Evolutionary conservation across 176 grass and related monocot species (phyloP).

Genomic region (Avena sativa): DNA sequence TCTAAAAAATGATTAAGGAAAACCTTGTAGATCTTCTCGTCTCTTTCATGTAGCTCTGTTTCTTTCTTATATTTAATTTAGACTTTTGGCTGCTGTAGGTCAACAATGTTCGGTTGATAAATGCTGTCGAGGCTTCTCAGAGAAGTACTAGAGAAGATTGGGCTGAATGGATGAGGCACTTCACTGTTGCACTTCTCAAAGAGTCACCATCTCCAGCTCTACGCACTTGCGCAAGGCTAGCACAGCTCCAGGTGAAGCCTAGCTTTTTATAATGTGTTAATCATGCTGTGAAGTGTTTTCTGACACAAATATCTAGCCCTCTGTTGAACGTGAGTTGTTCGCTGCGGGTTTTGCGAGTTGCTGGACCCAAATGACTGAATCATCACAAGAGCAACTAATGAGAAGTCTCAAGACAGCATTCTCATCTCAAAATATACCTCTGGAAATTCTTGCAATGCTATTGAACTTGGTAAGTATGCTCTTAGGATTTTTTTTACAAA

Average conservation of each 20-base stretch:
- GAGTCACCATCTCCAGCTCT: constrained; percentile 98
- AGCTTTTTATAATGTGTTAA: constrained; percentile 39
- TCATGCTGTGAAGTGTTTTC: constrained; percentile 50
- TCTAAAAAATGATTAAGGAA: background rate
- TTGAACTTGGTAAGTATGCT: constrained; percentile 81
- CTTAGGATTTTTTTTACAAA: constrained; percentile 12
- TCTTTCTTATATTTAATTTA: constrained; percentile 25
- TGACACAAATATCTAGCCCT: constrained; percentile 83
- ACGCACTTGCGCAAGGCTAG: constrained; percentile 90
- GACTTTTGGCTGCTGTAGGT: constrained; percentile 60
- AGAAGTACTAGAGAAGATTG: constrained; percentile 99
- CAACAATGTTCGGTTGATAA: constrained; percentile 84
- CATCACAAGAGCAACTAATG: constrained; percentile 90
- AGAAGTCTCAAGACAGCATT: constrained; percentile 99
- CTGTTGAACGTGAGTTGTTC: constrained; percentile 91
- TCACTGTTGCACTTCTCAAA: constrained; percentile 96
- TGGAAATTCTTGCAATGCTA: constrained; percentile 89
- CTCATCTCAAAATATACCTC: constrained; percentile 98
- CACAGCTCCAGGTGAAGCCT: constrained; percentile 81
- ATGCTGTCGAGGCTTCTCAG: constrained; percentile 93
- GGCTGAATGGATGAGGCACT: constrained; percentile 99
- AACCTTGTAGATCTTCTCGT: constrained; percentile 5
- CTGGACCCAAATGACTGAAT: constrained; percentile 96
- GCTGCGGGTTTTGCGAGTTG: constrained; percentile 98
- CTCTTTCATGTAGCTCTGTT: background rate